Conservation (phyloP, 225 moss, liverwort and hornwort genomes). For the Physcomitrium patens region DNA sequence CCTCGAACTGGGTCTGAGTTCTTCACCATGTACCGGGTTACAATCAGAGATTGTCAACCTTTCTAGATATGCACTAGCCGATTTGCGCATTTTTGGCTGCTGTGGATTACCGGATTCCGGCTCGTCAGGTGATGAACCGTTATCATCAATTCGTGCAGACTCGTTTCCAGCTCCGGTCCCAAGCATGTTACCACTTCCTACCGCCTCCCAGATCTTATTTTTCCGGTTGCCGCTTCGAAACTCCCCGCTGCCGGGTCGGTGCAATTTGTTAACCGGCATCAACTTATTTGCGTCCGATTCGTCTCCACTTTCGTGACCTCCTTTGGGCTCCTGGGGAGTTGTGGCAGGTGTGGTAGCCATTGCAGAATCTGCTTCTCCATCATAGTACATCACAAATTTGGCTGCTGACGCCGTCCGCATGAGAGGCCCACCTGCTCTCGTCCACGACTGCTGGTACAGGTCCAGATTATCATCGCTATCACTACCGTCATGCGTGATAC, state of each 20-base stretch:
- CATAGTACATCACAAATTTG: slow-evolving; percentile 68
- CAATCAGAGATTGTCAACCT: slow-evolving; percentile 40
- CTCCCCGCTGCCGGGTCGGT: slow-evolving; percentile 54
- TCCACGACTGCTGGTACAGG: slow-evolving; percentile 78
- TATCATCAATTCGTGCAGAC: slow-evolving; percentile 57
- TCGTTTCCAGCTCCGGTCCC: slow-evolving; percentile 41
- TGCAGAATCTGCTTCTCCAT: slow-evolving; percentile 54
- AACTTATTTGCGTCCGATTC: slow-evolving; percentile 56
- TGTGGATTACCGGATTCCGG: slow-evolving; percentile 52
- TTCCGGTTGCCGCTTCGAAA: slow-evolving; percentile 68
- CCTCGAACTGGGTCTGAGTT: slow-evolving; percentile 37
- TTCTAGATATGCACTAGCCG: slow-evolving; percentile 49
- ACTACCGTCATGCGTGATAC: slow-evolving; percentile 65
- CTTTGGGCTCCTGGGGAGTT: slow-evolving; percentile 49
- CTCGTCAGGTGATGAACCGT: slow-evolving; percentile 58
- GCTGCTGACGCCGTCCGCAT: slow-evolving; percentile 90
- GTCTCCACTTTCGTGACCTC: slow-evolving; percentile 59
- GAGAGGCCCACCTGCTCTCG: slow-evolving; percentile 83
- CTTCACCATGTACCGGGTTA: slow-evolving; percentile 26
- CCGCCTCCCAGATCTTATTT: slow-evolving; percentile 82
- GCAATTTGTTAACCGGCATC: slow-evolving; percentile 19
- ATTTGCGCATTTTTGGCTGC: slow-evolving; percentile 50
- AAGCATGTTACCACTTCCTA: slow-evolving; percentile 28
- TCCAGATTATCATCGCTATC: slow-evolving; percentile 92
- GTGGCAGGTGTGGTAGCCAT: slow-evolving; percentile 27